Conservation (phyloP, 805 yeast species). For the Saturnispora bothae region DNA sequence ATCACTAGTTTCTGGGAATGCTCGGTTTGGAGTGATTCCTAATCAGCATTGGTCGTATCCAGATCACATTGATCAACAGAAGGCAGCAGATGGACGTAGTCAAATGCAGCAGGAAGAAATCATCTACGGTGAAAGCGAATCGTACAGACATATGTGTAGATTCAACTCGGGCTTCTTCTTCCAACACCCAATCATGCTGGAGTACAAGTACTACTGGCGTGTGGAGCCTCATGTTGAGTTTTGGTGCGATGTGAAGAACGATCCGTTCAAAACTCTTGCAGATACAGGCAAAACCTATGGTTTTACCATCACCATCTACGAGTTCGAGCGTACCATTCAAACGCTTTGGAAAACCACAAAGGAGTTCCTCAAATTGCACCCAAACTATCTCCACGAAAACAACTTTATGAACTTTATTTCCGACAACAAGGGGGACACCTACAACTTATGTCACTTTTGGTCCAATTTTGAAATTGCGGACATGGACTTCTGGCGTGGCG, state of each 20-base stretch:
- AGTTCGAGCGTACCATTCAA: constrained; percentile 48
- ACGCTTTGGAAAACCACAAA: constrained; percentile 46
- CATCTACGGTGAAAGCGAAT: constrained; percentile 32
- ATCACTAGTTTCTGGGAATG: constrained; percentile 51
- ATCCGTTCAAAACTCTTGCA: constrained; percentile 51
- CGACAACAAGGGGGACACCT: constrained; percentile 50
- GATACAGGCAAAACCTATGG: constrained; percentile 51
- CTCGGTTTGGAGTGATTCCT: constrained; percentile 65
- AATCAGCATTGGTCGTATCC: constrained; percentile 84
- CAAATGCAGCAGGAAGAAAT: constrained; percentile 35
- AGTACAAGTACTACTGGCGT: constrained; percentile 67
- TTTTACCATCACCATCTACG: constrained; percentile 56
- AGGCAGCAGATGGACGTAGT: constrained; percentile 54
- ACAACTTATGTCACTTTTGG: constrained; percentile 78
- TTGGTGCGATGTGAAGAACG: constrained; percentile 52
- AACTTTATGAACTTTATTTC: constrained; percentile 56
- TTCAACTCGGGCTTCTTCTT: constrained; percentile 44
- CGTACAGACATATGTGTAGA: constrained; percentile 40
- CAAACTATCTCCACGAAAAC: constrained; percentile 32
- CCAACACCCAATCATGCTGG: constrained; percentile 43
- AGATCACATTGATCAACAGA: constrained; percentile 60
- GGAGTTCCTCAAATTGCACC: constrained; percentile 33
- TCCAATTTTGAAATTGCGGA: constrained; percentile 70
- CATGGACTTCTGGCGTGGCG: constrained; percentile 53
- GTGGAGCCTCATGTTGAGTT: constrained; percentile 61